Base-by-base conservation (phyloP, 441 rosid species). In the Isatis lusitanica region DNA sequence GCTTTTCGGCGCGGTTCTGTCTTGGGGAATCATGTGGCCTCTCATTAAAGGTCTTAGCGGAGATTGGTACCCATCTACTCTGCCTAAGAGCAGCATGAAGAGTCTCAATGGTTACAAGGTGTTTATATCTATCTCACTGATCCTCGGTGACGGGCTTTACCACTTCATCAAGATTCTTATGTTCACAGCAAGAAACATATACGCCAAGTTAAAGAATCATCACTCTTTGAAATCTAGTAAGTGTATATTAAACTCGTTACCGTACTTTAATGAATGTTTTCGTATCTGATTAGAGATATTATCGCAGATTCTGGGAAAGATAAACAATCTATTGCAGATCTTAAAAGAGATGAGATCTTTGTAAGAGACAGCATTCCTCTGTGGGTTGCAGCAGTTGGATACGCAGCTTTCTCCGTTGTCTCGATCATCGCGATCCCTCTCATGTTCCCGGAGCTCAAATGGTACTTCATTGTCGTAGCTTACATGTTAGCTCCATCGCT, bases 1-100 rank as follows among this genome's bases (percentile, higher is more conserved):
- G 76, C 96, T 91, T 74, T 74, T 91, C 1, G 97, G 98, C 4
- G 97, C 94, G 3, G 78, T 93, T 38, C 74, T 91, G 62, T 93
- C 98, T 21, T 91, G 93, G 93, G 98, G 96, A 70, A 57, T 93
- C 16, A 91, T 90, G 97, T 93, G 97, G 97, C 96, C 98, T 3
- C 83, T 90, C 43, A 90, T 93, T 11, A 57, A 65, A 5, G 87
- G 84, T 43, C 90, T 75, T 71, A 83, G 85, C 77, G 98, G 98
- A 48, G 85, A 85, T 18, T 93, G 98, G 97, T 93, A 78, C 79
- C 84, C 90, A 51, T 59, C 75, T 55, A 55, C 68, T 47, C 38
- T 83, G 48, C 31, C 81, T 11, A 53, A 79, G 63, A 85, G 84
- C 81, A 90, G 96, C 74, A 88, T 93, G 94, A 85, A 85, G 87